These are phyloP conservation scores for Monosiga brevicollis DNA, from an alignment of 78 protist species.

Conservation along the genomic window DNA sequence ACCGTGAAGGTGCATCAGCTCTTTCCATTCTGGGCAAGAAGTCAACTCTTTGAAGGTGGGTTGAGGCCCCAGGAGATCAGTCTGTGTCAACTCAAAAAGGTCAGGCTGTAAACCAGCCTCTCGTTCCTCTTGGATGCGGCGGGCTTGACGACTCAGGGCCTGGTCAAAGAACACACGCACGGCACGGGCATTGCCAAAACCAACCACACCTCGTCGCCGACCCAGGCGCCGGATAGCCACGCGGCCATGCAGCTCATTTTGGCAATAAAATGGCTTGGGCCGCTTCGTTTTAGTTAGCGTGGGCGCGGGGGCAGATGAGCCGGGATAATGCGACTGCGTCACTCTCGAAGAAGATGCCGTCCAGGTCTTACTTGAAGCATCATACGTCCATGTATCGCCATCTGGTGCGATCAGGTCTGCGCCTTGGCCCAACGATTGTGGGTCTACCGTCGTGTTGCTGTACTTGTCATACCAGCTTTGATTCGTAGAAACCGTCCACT, in stretches of 20 bases:
- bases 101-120: background rate
- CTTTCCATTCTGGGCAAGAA: background rate
- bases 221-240: slow-evolving; percentile 9
- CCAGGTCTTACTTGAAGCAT: too few species aligned
- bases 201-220: background rate
- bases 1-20: slow-evolving; percentile 26
- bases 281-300: too few species aligned
- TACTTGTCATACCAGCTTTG: too few species aligned
- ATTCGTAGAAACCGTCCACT: too few species aligned
- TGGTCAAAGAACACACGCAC: background rate
- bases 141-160: background rate
- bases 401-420: too few species aligned
- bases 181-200: slow-evolving; percentile 35
- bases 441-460: too few species aligned
- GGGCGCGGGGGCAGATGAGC: too few species aligned
- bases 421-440: too few species aligned
- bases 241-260: background rate
- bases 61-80: background rate
- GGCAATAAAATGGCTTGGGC: too few species aligned
- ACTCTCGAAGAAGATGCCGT: too few species aligned
- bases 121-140: background rate
- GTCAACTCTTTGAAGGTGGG: background rate
- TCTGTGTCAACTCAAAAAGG: background rate
- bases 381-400: too few species aligned
- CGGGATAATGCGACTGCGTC: too few species aligned